Evolutionary conservation across 805 yeast genomes (phyloP), one percentile per base, ranked within the genome.

Genomic region (Barnettozyma vustinii): DNA sequence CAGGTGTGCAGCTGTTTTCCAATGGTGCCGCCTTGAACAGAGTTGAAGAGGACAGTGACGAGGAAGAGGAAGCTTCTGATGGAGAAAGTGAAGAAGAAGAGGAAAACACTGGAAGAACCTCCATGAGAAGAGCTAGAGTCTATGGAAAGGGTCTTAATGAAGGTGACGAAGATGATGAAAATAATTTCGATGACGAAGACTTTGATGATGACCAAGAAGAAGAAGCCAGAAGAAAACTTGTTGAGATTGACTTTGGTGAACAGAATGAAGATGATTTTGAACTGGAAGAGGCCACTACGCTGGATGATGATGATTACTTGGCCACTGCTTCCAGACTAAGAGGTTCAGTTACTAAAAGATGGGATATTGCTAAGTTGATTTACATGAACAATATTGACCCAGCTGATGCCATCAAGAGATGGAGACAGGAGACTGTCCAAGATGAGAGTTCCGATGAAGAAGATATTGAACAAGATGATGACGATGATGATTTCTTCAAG

Each of bases 311-410:
- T 6, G 68, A 63, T 18, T 72, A 73, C 68, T 54, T 62, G 35
- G 26, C 53, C 10, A 71, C 85, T 37, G 96, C 96, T 1, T 63
- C 80, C 5, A 81, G 76, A 56, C 70, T 87, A 50, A 72, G 77
- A 52, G 77, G 84, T n/a, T 55, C 76, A 5, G 61, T 68, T 50
- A 71, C 67, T 61, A 78, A 73, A 67, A 73, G 71, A 50, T 87
- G 95, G 91, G 87, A 92, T 64, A 79, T 92, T 52, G 82, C 84
- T 57, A 87, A 86, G 60, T 69, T 92, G 48, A 70, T 94, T 5
- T 92, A 94, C 65, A 75, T 86, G 79, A 81, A 84, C 49, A 84
- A 87, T 56, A 73, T 89, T 39, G 79, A 81, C 12, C 91, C 97
- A 0, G 72, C 69, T 1, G 94, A 85, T 54, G 94, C 77, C 32